phyloP scores from a whole-genome alignment of 2,329 filamentous ascomycete species.

The Fusarium pininemorale region DNA sequence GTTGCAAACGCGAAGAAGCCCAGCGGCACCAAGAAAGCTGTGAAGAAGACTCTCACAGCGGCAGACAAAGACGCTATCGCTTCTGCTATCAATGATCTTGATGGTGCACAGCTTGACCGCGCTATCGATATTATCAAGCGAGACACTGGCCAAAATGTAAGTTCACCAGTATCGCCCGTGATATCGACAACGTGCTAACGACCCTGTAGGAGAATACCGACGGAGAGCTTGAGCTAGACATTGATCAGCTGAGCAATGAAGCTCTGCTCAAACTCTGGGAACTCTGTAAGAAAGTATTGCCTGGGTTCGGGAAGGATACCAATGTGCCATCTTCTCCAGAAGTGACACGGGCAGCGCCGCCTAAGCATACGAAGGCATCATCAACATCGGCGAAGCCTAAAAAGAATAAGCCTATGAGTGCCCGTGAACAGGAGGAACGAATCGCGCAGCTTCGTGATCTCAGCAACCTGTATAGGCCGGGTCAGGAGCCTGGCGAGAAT shows the following conservation, averaged over 20 bases:
- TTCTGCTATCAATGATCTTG: constrained; percentile 82
- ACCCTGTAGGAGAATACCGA: constrained; percentile 63
- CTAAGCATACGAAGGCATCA: constrained; percentile 46
- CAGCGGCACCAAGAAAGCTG: constrained; percentile 55
- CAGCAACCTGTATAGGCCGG: constrained; percentile 53
- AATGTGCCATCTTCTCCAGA: constrained; percentile 45
- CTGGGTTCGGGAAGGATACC: constrained; percentile 51
- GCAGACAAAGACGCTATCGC: constrained; percentile 93
- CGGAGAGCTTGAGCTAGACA: constrained; percentile 68
- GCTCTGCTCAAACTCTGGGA: constrained; percentile 63
- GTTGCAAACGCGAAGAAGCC: constrained; percentile 49
- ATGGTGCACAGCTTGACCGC: constrained; percentile 78
- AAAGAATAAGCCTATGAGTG: constrained; percentile 81
- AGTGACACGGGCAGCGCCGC: constrained; percentile 38
- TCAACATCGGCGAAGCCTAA: constrained; percentile 62
- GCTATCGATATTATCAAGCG: constrained; percentile 91
- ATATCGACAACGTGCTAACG: constrained; percentile 6
- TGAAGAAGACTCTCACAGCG: constrained; percentile 69
- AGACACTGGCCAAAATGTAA: constrained; percentile 80
- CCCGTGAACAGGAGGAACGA: constrained; percentile 72
- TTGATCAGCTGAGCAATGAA: constrained; percentile 65
- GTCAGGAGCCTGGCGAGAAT: constrained; percentile 46
- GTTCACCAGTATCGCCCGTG: constrained; percentile 42
- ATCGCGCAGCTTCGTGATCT: constrained; percentile 69
- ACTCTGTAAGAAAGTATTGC: constrained; percentile 55